Evolutionary conservation across 2,329 filamentous ascomycete species (phyloP).

Genomic region (Pseudogymnoascus sp.): DNA sequence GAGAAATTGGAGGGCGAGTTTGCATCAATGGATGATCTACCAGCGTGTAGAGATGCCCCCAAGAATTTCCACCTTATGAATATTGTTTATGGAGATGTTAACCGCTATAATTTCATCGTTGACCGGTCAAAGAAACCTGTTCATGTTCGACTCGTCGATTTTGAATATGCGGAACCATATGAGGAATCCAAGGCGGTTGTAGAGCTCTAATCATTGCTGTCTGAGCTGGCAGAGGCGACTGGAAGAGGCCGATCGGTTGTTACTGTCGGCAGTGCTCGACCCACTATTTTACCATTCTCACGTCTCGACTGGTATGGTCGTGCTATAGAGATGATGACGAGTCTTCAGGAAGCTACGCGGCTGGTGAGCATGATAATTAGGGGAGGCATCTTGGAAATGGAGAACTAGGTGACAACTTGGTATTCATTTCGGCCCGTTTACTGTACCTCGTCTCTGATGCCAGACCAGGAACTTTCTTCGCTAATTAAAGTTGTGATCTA

Average conservation of each 20-base stretch:
- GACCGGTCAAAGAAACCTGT: conserved; percentile 11
- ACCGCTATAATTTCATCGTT: conserved; percentile 12
- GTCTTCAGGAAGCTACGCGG: background rate
- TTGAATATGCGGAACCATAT: conserved; percentile 13
- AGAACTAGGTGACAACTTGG: background rate
- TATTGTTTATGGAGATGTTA: conserved; percentile 15
- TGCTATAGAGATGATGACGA: background rate
- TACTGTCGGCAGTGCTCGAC: conserved; percentile 6
- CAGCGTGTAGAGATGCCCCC: conserved; percentile 25
- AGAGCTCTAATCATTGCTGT: conserved; percentile 12
- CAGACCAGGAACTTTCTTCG: background rate
- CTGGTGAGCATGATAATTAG: background rate
- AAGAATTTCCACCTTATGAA: conserved; percentile 21
- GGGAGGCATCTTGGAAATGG: background rate
- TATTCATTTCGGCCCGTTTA: background rate
- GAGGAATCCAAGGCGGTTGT: conserved; percentile 11
- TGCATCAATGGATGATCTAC: conserved; percentile 26
- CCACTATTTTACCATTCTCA: background rate
- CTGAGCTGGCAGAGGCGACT: conserved; percentile 13
- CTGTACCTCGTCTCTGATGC: background rate
- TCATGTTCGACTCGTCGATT: conserved; percentile 13
- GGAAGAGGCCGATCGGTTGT: conserved; percentile 11
- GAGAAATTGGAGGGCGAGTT: conserved; percentile 29
- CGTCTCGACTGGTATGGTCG: background rate
- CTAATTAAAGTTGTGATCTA: background rate